Evolutionary conservation across 129 eudicot species (phyloP).

Genomic region (Flaveria sonorensis): DNA sequence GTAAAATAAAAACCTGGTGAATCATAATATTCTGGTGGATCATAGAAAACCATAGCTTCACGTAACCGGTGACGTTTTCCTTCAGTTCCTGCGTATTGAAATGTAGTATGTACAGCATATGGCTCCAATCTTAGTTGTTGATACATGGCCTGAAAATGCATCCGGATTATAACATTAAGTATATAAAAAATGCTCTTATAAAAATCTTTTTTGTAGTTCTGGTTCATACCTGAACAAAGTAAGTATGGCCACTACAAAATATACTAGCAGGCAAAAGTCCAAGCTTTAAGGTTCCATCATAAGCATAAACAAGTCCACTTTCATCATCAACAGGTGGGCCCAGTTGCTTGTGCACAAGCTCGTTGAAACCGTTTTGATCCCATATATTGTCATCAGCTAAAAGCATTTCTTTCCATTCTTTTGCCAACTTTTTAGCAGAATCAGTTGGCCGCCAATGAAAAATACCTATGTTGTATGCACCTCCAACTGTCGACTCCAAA

Average conservation of each 20-base stretch:
- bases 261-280: constrained; percentile 91
- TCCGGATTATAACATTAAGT: not conserved
- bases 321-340: constrained; percentile 94
- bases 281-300: constrained; percentile 86
- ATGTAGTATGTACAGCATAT: constrained; percentile 93
- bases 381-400: constrained; percentile 81
- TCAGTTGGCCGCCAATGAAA: constrained; percentile 93
- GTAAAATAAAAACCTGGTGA: constrained; percentile 55
- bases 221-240: constrained; percentile 77
- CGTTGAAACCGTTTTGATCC: constrained; percentile 95
- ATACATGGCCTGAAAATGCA: constrained; percentile 63
- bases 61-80: constrained; percentile 96
- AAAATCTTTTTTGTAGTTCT: not conserved
- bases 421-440: constrained; percentile 77
- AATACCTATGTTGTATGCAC: constrained; percentile 92
- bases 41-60: constrained; percentile 89
- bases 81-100: constrained; percentile 91
- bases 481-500: constrained; percentile 58
- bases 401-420: constrained; percentile 94
- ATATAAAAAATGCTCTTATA: not conserved
- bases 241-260: constrained; percentile 97
- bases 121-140: constrained; percentile 88
- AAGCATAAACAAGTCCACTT: constrained; percentile 92
- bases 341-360: constrained; percentile 67
- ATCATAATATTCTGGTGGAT: constrained; percentile 90